Base-by-base conservation (phyloP, 306 rosid genomes). In the Ceratonia siliqua region DNA sequence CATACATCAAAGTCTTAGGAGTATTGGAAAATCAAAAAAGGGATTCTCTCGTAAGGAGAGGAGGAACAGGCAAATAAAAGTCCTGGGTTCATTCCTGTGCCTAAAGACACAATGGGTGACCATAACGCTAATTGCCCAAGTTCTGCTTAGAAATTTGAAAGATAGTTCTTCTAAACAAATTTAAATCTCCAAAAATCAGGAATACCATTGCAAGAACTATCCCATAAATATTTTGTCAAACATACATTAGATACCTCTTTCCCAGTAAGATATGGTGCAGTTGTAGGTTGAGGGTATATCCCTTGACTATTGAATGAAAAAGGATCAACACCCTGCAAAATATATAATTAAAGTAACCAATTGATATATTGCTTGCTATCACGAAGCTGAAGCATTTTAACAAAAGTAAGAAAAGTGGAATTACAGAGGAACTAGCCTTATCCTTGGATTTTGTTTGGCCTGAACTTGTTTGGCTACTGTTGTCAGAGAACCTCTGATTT, bases 231-330 rank as follows among this genome's bases (percentile, higher is more conserved):
- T 49, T 22, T 17, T 28, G 65, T 61, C 54, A 15, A 13, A 32
- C 36, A 71, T 73, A 72, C 74, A 68, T 70, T 68, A 76, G 89
- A 11, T 88, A 92, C 94, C 78, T 91, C 95, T 90, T 89, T 90
- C 73, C 94, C 91, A 3, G 87, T 70, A 72, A 81, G 85, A 83
- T 79, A 90, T 52, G 90, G 68, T 63, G 87, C 91, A 41, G 79
- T 75, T 6, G 87, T 76, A n/a, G 98, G 94, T 78, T 90, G 98
- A 80, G 96, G 96, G 84, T 90, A 79, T 64, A 92, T 78, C 84
- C 96, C 98, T 84, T 85, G 96, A 71, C 81, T 87, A 82, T 88
- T 90, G 87, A 87, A 92, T 22, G 89, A 68, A 73, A 90, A 86
- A 13, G 92, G 81, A 68, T 92, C 98, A 46, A 85, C 74, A 41